phyloP scores from a whole-genome alignment of 306 rosid species.

The Trifolium pratense region DNA sequence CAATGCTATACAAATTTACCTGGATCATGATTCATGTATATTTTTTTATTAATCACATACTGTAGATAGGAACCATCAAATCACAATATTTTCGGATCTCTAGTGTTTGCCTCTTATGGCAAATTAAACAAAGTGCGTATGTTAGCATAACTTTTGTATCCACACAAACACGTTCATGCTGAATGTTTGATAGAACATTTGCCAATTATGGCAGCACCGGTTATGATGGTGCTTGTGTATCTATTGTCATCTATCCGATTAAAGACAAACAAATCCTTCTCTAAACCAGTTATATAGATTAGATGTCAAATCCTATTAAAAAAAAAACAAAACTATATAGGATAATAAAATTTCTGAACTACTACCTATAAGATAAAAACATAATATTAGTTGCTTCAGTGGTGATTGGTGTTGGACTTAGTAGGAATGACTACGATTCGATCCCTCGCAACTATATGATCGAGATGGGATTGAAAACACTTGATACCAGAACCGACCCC shows the following conservation, averaged over 20 bases:
- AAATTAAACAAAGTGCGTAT: slow-evolving; percentile 15
- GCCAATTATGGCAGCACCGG: slow-evolving; percentile 29
- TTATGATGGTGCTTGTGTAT: not conserved
- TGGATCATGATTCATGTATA: not conserved
- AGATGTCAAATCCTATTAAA: no score
- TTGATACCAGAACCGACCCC: no score
- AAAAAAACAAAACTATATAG: no score
- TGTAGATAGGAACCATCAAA: slow-evolving; percentile 37
- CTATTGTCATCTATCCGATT: slow-evolving; percentile 21
- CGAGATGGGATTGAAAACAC: no score
- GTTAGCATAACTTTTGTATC: slow-evolving; percentile 15
- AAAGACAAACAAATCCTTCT: not conserved
- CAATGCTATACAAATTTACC: not conserved
- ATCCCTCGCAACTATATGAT: no score
- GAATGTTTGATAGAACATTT: not conserved
- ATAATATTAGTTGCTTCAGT: no score
- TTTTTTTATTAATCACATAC: not conserved
- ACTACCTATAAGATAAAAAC: no score
- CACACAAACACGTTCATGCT: not conserved
- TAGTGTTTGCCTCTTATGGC: slow-evolving; percentile 8
- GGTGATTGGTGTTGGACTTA: no score
- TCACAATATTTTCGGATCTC: slow-evolving; percentile 20
- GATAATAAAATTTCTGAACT: no score
- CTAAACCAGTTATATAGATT: no score
- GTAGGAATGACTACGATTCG: no score